Percentiles rank a stretch among this genome's conserved stretches.
Conservation (phyloP, 768 basidiomycete genomes). For the Lactarius pseudohatsudake region DNA sequence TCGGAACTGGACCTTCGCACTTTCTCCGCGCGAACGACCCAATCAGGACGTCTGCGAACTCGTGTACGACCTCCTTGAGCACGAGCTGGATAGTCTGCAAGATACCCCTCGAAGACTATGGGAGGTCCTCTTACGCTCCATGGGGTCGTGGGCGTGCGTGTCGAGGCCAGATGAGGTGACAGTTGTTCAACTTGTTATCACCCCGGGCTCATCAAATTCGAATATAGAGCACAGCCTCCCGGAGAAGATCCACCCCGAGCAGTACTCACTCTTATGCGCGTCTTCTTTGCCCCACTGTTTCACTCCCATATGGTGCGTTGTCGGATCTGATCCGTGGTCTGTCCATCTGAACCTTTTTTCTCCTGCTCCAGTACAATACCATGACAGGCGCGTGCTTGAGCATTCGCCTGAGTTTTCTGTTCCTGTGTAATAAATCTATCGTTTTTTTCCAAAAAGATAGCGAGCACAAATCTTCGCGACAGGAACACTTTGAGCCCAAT, state of each 20-base stretch:
- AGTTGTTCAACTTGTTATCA: not conserved
- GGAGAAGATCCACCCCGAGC: constrained; percentile 2
- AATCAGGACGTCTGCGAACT: constrained; percentile 25
- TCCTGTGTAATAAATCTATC: not conserved
- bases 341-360: not conserved
- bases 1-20: constrained; percentile 21
- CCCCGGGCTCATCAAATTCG: not conserved
- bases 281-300: not conserved
- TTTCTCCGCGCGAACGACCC: constrained; percentile 23
- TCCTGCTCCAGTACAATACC: not conserved
- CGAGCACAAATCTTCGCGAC: too few species aligned
- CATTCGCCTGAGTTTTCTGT: not conserved
- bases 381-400: not conserved
- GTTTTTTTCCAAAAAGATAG: not conserved
- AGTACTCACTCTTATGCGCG: not conserved
- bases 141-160: constrained; percentile 16
- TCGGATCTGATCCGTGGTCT: not conserved
- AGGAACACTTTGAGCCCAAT: not conserved
- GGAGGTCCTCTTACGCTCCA: constrained; percentile 1
- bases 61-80: constrained; percentile 21
- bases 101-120: constrained; percentile 1
- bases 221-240: not conserved
- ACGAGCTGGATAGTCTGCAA: constrained; percentile 15
- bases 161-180: constrained; percentile 11
- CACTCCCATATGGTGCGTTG: not conserved